These are phyloP conservation scores for Kandelia obovata DNA, from an alignment of 345 rosid species.

Conservation along the genomic window DNA sequence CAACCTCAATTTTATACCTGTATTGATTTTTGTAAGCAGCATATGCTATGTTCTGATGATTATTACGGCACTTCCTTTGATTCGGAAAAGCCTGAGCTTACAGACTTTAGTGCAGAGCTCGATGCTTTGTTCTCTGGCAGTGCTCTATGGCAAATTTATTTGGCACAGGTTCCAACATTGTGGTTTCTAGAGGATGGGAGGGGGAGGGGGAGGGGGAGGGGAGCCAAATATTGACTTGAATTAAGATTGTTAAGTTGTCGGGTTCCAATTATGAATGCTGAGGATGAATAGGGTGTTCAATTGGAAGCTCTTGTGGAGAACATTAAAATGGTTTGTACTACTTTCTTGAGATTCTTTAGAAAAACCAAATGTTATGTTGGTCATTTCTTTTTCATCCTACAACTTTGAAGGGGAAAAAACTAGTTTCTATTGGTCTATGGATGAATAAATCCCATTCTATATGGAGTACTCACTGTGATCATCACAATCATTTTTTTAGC, in stretches of 20 bases:
- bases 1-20: constrained; percentile 67
- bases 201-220: no score
- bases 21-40: constrained; percentile 57
- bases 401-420: constrained; percentile 43
- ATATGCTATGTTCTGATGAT: constrained; percentile 27
- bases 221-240: background rate
- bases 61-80: constrained; percentile 16
- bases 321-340: constrained; percentile 36
- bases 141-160: constrained; percentile 51
- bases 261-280: constrained; percentile 61
- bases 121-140: constrained; percentile 25
- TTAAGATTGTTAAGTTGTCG: constrained; percentile 9
- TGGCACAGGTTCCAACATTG: constrained; percentile 62
- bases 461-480: constrained; percentile 79
- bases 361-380: constrained; percentile 9
- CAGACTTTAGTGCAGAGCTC: constrained; percentile 22
- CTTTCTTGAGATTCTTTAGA: background rate
- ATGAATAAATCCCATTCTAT: constrained; percentile 74
- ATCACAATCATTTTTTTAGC: constrained; percentile 72
- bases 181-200: background rate
- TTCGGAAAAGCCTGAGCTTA: constrained; percentile 19
- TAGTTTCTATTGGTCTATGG: constrained; percentile 79
- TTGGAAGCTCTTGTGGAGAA: constrained; percentile 62
- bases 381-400: constrained; percentile 46
- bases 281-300: constrained; percentile 60